Percentiles rank a stretch among this genome's conserved stretches.
Conservation (phyloP, 2,329 filamentous ascomycete species). For the Alternaria tenuissima region DNA sequence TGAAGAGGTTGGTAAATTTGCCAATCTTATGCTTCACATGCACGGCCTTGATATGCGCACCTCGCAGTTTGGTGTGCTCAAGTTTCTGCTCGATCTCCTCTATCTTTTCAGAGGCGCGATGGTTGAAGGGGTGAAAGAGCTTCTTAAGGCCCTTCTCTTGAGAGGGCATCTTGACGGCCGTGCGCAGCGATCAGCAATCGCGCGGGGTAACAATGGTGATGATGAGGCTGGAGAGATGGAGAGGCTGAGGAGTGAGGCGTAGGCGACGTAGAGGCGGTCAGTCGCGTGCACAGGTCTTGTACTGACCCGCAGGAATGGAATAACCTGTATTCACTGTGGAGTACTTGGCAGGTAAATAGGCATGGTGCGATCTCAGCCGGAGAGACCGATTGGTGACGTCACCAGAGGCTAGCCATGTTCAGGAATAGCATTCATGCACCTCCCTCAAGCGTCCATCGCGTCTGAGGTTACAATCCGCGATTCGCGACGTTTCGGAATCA, state of each 20-base stretch:
- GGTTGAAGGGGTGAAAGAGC: slow-evolving; percentile 50
- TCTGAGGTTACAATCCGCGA: neutral
- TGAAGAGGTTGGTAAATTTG: slow-evolving; percentile 75
- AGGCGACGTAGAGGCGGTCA: slow-evolving; percentile 20
- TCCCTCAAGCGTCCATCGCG: slow-evolving; percentile 5
- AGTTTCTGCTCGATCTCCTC: slow-evolving; percentile 54
- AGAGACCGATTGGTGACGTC: slow-evolving; percentile 21
- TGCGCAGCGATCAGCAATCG: slow-evolving; percentile 20
- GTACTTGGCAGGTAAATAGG: slow-evolving; percentile 17
- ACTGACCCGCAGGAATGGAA: slow-evolving; percentile 15
- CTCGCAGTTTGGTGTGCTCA: slow-evolving; percentile 57
- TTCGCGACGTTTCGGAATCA: neutral
- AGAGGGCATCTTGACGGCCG: slow-evolving; percentile 30
- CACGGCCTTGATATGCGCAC: slow-evolving; percentile 61
- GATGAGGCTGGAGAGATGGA: slow-evolving; percentile 5
- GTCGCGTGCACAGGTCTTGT: slow-evolving; percentile 31
- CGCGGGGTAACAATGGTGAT: slow-evolving; percentile 11
- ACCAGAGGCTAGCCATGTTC: slow-evolving; percentile 6
- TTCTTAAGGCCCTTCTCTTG: slow-evolving; percentile 43
- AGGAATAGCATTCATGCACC: slow-evolving; percentile 1
- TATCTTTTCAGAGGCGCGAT: slow-evolving; percentile 37
- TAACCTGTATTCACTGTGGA: slow-evolving; percentile 37
- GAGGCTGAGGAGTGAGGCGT: slow-evolving; percentile 34
- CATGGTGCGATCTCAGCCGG: slow-evolving; percentile 14
- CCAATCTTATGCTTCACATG: slow-evolving; percentile 70